These are phyloP conservation scores for Coniella vitis DNA, from an alignment of 2,329 filamentous ascomycete species.

Conservation along the genomic window DNA sequence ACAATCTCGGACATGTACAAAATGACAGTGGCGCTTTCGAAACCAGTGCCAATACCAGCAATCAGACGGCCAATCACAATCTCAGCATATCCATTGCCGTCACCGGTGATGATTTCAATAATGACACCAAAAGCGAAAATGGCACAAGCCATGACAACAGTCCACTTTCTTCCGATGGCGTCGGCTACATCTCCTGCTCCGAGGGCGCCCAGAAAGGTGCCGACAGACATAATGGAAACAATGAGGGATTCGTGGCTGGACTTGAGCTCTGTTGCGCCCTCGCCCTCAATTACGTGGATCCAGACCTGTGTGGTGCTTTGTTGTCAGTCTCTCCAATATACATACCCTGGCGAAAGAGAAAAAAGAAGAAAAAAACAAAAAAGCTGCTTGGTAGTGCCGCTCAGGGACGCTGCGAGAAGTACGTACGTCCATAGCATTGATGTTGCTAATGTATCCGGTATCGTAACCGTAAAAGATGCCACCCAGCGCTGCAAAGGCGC, in stretches of 20 bases:
- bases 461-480: slow-evolving; percentile 57
- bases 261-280: slow-evolving; percentile 21
- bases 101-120: slow-evolving; percentile 53
- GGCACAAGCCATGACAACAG: slow-evolving; percentile 52
- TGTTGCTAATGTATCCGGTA: slow-evolving; percentile 49
- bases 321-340: neutral
- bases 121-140: slow-evolving; percentile 54
- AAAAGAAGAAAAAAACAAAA: neutral
- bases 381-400: neutral
- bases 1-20: slow-evolving; percentile 76
- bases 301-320: slow-evolving; percentile 25
- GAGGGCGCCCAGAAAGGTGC: slow-evolving; percentile 59
- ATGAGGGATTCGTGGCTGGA: slow-evolving; percentile 38
- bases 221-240: slow-evolving; percentile 57
- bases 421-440: slow-evolving; percentile 17
- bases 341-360: neutral
- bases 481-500: slow-evolving; percentile 53
- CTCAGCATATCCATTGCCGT: slow-evolving; percentile 29
- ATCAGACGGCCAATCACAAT: slow-evolving; percentile 60
- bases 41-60: slow-evolving; percentile 57
- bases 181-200: slow-evolving; percentile 61
- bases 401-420: too few species aligned
- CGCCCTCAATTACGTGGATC: slow-evolving; percentile 29
- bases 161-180: slow-evolving; percentile 53
- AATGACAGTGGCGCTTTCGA: neutral